Evolutionary conservation across 805 yeast species (phyloP), one percentile per base, ranked within the genome.

Genomic region (Wickerhamomyces bovis): DNA sequence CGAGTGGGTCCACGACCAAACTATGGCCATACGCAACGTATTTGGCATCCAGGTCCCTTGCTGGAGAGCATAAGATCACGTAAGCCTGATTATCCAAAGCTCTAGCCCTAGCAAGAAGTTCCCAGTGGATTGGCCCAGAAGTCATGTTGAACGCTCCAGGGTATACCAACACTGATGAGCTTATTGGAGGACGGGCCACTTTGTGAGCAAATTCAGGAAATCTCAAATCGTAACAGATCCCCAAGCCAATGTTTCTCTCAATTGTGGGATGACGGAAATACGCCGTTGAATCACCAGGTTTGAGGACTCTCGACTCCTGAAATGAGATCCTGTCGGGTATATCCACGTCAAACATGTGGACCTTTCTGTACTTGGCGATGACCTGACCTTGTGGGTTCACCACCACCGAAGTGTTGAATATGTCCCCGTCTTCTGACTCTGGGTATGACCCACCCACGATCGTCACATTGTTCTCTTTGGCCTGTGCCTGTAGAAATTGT

Each of bases 391-490:
- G 47, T 6, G 84, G 85, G 53, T 81, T 67, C 61, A 89, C 92
- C 3, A 95, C 73, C 61, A 90, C 62, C 44, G 87, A 79, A 38
- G 95, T 83, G 69, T 90, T 81, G 75, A 80, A 86, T 35, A 81
- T 60, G 53, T 80, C 79, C 45, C 77, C 74, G 42, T 76, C 79
- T 19, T 65, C 69, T 18, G 76, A 59, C 64, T 94, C 99, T 2
- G 99, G 98, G 54, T 89, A 82, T 0, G 97, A 89, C 13, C 99
- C 99, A 16, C 99, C 99, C 42, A 94, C 78, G 38, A 94, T 68
- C 47, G 75, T 77, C 26, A 89, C 77, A 15, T 72, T 70, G 56
- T 81, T 71, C 48, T 81, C 75, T 52, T 75, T 75, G 16, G 99
- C 97, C 53, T 89, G 61, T 0, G 67, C 62, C 1, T 90, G 73